Percentiles rank a stretch among this genome's conserved stretches.
Evolutionary conservation across 148 eudicot genomes (phyloP).

Genomic region (Nyssa sinensis): DNA sequence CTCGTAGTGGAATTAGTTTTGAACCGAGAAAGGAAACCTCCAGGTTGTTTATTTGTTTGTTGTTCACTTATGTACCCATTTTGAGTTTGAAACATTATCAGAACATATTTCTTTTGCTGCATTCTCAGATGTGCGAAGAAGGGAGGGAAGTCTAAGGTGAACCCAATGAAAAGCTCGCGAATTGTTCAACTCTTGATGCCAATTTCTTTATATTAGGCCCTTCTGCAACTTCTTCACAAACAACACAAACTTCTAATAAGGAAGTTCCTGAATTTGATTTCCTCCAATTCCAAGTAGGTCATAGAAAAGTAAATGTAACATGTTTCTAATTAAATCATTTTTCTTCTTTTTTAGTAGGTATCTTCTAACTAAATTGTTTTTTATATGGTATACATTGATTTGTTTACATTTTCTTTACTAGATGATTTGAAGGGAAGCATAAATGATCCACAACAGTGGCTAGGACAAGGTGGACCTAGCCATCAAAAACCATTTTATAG

Average conservation of each 20-base stretch:
- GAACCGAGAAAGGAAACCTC: neutral
- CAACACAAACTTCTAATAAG: neutral
- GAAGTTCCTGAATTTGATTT: neutral
- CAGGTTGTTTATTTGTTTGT: neutral
- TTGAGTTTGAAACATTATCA: neutral
- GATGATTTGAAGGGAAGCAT: neutral
- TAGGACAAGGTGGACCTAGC: neutral
- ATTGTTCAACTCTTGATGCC: neutral
- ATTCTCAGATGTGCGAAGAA: neutral
- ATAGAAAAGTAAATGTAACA: neutral
- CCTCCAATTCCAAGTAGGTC: neutral
- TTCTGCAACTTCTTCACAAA: neutral
- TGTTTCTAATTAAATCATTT: too few relatives aligned
- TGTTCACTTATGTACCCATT: neutral
- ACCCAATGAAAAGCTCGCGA: neutral
- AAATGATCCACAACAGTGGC: neutral
- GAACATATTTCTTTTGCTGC: neutral
- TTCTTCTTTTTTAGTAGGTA: neutral
- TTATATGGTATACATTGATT: too few relatives aligned
- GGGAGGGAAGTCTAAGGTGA: neutral
- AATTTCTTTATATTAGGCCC: slow-evolving; percentile 6
- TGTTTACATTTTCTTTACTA: too few relatives aligned
- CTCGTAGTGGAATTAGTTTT: neutral
- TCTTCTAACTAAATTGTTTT: neutral
- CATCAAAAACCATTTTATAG: neutral